A percentile compares a stretch with the other conserved stretches of the same genome.
Conservation (phyloP, 208 protist genomes). For the Leishmania turanica region DNA sequence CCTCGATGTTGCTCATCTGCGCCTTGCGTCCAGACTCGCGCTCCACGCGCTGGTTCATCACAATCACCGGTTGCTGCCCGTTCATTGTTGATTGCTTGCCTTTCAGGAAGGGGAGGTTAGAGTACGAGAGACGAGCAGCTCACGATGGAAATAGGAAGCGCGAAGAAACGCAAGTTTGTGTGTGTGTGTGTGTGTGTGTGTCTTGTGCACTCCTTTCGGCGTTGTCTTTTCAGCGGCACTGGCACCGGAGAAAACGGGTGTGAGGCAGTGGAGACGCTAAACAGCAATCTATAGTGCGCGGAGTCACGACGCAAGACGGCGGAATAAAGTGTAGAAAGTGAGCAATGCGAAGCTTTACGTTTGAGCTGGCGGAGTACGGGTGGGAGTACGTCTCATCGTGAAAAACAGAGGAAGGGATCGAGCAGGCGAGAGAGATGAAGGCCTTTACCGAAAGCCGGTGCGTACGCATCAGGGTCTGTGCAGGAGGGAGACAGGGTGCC, state of each 20-base stretch:
- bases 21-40: conserved; percentile 97
- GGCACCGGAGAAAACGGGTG: neutral
- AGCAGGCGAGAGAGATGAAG: neutral
- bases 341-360: conserved; percentile 1
- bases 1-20: conserved; percentile 98
- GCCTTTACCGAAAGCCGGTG: neutral
- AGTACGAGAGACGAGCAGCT: neutral
- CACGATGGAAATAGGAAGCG: neutral
- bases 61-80: conserved; percentile 88
- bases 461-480: neutral
- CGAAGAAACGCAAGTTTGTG: neutral
- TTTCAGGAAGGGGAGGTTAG: neutral
- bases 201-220: neutral
- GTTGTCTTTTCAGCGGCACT: neutral
- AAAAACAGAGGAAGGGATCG: conserved; percentile 8
- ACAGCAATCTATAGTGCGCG: neutral
- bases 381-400: neutral
- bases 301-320: neutral
- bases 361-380: neutral
- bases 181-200: neutral
- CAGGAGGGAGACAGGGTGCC: neutral
- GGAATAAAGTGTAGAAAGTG: neutral
- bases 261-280: neutral
- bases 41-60: conserved; percentile 96
- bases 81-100: conserved; percentile 34